Evolutionary conservation across 768 basidiomycete genomes (phyloP).

Genomic region (Mycena filopes): DNA sequence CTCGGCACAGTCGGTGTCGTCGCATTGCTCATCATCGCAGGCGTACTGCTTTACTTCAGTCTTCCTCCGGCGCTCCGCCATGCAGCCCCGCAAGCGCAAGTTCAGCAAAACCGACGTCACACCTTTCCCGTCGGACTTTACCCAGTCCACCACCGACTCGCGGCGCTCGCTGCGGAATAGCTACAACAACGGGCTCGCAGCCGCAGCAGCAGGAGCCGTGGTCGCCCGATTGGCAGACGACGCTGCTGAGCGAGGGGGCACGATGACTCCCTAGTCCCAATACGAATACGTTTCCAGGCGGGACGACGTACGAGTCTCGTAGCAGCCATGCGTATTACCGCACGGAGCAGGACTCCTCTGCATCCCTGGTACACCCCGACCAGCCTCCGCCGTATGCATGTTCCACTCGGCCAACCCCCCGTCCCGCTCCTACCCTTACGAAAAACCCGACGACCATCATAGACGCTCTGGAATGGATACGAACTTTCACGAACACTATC

Average conservation of each 20-base stretch:
- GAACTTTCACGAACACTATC: no score
- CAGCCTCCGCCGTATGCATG: slow-evolving; percentile 29
- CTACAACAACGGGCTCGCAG: no score
- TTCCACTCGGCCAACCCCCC: not conserved
- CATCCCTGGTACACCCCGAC: slow-evolving; percentile 16
- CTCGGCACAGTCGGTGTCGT: slow-evolving; percentile 32
- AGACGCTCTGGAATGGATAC: not conserved
- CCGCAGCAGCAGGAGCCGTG: not conserved
- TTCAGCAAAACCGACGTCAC: slow-evolving; percentile 19
- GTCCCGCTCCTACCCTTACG: slow-evolving; percentile 44
- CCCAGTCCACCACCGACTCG: not conserved
- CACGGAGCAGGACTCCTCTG: slow-evolving; percentile 1
- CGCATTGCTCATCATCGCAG: slow-evolving; percentile 32
- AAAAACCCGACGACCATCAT: slow-evolving; percentile 19
- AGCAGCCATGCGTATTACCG: slow-evolving; percentile 9
- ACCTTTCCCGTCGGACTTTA: slow-evolving; percentile 10
- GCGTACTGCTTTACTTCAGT: slow-evolving; percentile 22
- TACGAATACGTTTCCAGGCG: slow-evolving; percentile 21
- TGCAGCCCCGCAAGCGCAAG: slow-evolving; percentile 9
- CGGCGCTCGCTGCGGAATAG: not conserved
- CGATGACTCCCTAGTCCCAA: not conserved
- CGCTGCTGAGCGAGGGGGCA: not conserved
- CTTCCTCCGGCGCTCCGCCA: slow-evolving; percentile 1
- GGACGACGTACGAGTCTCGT: slow-evolving; percentile 11
- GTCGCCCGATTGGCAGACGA: slow-evolving; percentile 26